phyloP scores from a whole-genome alignment of 164 flowering plant genomes.

The Platanus orientalis region DNA sequence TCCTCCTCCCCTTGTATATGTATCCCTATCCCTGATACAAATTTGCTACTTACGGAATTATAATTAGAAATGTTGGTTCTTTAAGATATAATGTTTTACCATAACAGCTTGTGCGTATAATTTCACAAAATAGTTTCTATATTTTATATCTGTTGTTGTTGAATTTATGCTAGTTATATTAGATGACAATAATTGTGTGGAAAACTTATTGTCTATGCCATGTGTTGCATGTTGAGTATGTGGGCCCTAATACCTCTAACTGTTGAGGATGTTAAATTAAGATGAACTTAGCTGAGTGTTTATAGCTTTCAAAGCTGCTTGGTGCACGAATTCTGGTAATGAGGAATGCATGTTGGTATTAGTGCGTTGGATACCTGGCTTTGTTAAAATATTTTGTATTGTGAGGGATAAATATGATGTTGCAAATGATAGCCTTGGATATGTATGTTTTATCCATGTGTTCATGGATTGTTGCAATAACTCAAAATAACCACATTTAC shows the following conservation, averaged over 20 bases:
- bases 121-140: neutral
- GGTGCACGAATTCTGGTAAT: conserved; percentile 56
- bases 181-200: conserved; percentile 5
- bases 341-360: conserved; percentile 44
- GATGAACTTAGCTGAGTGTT: conserved; percentile 48
- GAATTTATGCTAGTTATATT: conserved; percentile 6
- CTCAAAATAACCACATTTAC: neutral
- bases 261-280: conserved; percentile 22
- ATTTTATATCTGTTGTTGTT: neutral
- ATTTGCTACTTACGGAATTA: neutral
- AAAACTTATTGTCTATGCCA: conserved; percentile 8
- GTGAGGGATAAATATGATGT: conserved; percentile 1
- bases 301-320: conserved; percentile 73
- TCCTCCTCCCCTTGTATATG: too few species aligned
- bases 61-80: neutral
- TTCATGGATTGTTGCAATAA: neutral
- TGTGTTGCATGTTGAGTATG: conserved; percentile 23
- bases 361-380: conserved; percentile 20
- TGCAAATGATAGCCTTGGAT: neutral
- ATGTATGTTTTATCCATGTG: neutral
- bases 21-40: too few species aligned
- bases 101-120: too few species aligned
- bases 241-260: conserved; percentile 25
- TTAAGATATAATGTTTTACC: too few species aligned
- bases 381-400: conserved; percentile 17